Evolutionary conservation across 176 grass and related monocot genomes (phyloP), one percentile per base, ranked within the genome.

Genomic region (Tuctoria greenei): DNA sequence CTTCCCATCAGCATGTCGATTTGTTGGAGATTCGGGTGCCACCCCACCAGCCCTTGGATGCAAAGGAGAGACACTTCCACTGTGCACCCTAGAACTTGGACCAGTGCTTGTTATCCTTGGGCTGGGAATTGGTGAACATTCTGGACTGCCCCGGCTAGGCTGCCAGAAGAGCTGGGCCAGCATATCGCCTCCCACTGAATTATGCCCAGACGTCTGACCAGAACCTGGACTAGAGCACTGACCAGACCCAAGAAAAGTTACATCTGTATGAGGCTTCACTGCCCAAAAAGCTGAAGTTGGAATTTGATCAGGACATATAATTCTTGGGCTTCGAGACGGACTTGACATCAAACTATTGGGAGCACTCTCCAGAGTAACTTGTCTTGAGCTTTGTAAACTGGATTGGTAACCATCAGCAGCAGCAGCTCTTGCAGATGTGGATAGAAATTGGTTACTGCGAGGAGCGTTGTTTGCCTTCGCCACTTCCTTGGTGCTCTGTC

Each of bases 151-250:
- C 66, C 92, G 88, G 79, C 91, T 95, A 64, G 87, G 95, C 46
- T 95, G 95, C 95, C 89, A 99, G 66, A 99, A 87, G 76, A 92
- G 67, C 43, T 94, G 95, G 27, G 84, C 87, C 45, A 99, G 73
- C 89, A 95, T 99, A 75, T 99, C 95, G 61, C 87, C 95, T 79
- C 95, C 95, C 61, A 99, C 87, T 49, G 95, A 99, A 79, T 99
- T 99, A 88, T 99, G 95, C 24, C 95, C 91, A 67, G 95, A 99
- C 10, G 91, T 99, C 78, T 99, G 95, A 50, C 95, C 95, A 64
- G 95, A 99, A 68, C 91, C 95, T 76, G 95, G 89, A 86, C 95
- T 99, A 35, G 95, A 98, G 76, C 95, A 94, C 82, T 99, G 95
- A 58, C 91, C 91, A 50, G 95, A 99, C 73, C 95, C 91, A 86